Evolutionary conservation across 352 stramenopile genomes (phyloP), one percentile per base, ranked within the genome.

Genomic region (Phytopythium oedochilum): DNA sequence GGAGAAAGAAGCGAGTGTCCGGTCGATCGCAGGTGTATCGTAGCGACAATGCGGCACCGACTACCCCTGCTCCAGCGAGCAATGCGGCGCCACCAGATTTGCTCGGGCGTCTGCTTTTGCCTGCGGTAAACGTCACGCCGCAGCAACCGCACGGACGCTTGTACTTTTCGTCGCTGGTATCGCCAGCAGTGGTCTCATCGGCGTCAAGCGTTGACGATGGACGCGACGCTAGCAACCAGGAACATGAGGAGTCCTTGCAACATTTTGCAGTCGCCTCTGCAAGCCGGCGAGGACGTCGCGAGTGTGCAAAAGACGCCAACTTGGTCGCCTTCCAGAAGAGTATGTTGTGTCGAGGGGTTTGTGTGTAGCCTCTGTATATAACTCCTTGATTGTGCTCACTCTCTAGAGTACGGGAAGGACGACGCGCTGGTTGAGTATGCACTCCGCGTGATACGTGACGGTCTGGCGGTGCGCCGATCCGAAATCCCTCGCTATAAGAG

Each of bases 371-470:
- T 26, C 2, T n/a, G n/a, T 1, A 14, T 5, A 5, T 34, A 34
- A 34, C 29, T 5, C 29, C 29, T 34, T 11, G 29, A 6, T 36
- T 11, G 11, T 15, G 11, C 10, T 2, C 10, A 29, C 14, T 4
- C 1, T 23, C 9, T 14, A 88, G 77, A 84, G 55, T 86, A 86
- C 34, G 70, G 55, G 10, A 61, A 53, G 7, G 42, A 76, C 45
- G 72, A 88, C 34, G 52, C 55, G 17, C 48, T 88, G 31, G 66
- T 84, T 39, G 64, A 50, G 1, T 88, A 81, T 53, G 52, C 72
- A 18, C 57, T 88, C 2, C 43, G 75, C 4, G 68, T 88, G 17
- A 65, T 83, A 14, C 64, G 53, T n/a, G 49, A 67, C 14, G 46
- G 64, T 6, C 57, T 53, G 4, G 29, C 51, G 3, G 72, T 80